Percentiles rank a stretch among this genome's conserved stretches.
Conservation (phyloP, 306 rosid species). For the Quercus robur region DNA sequence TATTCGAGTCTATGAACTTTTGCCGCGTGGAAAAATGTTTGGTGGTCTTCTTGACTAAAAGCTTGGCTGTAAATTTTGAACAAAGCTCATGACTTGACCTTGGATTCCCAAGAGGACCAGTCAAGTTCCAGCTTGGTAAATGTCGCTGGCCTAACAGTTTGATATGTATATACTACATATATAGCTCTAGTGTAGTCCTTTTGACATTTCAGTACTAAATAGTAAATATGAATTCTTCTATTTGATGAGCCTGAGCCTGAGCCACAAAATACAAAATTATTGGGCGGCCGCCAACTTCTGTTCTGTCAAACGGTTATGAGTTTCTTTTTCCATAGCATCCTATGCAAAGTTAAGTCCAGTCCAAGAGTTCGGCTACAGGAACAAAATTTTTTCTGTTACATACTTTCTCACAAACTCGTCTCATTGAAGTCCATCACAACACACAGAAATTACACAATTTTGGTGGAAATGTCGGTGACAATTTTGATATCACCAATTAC, state of each 20-base stretch:
- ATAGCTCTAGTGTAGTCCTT: neutral
- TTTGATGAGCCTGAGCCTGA: neutral
- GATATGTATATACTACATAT: neutral
- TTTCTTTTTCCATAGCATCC: constrained; percentile 13
- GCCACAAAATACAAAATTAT: neutral
- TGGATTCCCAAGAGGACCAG: constrained; percentile 27
- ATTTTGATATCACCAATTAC: too few species aligned
- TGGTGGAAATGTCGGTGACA: too few species aligned
- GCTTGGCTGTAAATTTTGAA: neutral
- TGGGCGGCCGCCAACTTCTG: constrained; percentile 8
- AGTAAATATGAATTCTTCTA: neutral
- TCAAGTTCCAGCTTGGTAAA: neutral
- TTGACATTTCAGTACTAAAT: constrained; percentile 1
- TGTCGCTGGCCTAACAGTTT: constrained; percentile 5
- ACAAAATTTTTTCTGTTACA: too few species aligned
- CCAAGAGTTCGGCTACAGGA: too few species aligned
- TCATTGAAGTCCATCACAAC: too few species aligned
- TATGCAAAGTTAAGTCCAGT: constrained; percentile 1
- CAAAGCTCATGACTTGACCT: constrained; percentile 10
- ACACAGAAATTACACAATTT: too few species aligned
- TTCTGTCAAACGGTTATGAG: constrained; percentile 17
- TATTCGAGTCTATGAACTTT: constrained; percentile 3
- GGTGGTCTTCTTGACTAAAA: constrained; percentile 14
- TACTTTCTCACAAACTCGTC: too few species aligned
- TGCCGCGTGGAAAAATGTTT: constrained; percentile 14